These are phyloP conservation scores for Xanthoconium stramineum DNA, from an alignment of 768 basidiomycete genomes.

Conservation along the genomic window DNA sequence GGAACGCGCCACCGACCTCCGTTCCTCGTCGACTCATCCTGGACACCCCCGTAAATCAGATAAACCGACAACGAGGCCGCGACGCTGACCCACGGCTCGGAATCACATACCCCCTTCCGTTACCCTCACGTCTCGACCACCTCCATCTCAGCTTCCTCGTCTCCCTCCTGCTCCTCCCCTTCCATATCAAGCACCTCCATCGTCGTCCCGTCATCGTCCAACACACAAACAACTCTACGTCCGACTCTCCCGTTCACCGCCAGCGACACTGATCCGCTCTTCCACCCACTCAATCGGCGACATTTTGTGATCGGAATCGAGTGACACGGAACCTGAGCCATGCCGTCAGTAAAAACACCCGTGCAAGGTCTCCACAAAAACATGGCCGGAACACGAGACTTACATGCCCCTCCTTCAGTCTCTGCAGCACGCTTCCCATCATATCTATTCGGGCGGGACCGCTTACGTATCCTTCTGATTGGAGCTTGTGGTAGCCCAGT, in stretches of 20 bases:
- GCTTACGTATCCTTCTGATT: conserved; percentile 49
- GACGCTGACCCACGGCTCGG: conserved; percentile 19
- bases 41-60: conserved; percentile 26
- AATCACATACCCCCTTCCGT: conserved; percentile 13
- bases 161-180: conserved; percentile 50
- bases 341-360: conserved; percentile 33
- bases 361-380: conserved; percentile 27
- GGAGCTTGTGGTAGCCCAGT: conserved; percentile 56
- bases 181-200: conserved; percentile 80
- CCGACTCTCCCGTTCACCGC: conserved; percentile 74
- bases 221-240: conserved; percentile 71
- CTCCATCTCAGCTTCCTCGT: conserved; percentile 31
- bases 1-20: conserved; percentile 26
- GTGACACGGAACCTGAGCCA: conserved; percentile 46
- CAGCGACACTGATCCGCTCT: conserved; percentile 50
- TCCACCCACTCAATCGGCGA: conserved; percentile 53
- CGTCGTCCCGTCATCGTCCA: conserved; percentile 58
- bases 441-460: conserved; percentile 60
- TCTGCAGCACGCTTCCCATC: conserved; percentile 53
- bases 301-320: conserved; percentile 54
- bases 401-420: conserved; percentile 65
- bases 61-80: conserved; percentile 28
- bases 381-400: conserved; percentile 35
- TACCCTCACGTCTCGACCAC: conserved; percentile 19
- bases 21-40: conserved; percentile 5